These are phyloP conservation scores for Torrubiellomyces zombiae DNA, from an alignment of 2,329 filamentous ascomycete species.

Conservation along the genomic window DNA sequence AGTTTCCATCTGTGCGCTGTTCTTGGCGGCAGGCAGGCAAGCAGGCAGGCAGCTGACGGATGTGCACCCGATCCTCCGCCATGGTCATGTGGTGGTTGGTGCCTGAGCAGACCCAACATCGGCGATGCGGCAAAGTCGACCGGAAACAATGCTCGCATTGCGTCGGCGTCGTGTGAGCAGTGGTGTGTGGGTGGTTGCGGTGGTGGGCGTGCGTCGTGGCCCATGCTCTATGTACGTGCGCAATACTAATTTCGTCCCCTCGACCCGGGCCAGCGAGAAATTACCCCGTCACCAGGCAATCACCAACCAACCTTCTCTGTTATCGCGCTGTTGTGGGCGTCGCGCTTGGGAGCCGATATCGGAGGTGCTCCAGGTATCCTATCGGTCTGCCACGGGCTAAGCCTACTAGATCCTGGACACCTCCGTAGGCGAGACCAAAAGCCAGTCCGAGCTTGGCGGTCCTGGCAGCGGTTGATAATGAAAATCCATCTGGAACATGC, in stretches of 20 bases:
- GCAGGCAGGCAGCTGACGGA: too few relatives aligned
- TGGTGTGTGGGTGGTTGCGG: too few relatives aligned
- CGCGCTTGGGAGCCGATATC: constrained; percentile 31
- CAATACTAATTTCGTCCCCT: too few relatives aligned
- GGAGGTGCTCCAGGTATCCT: constrained; percentile 55
- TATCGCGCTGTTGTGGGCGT: constrained; percentile 7
- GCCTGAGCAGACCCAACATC: constrained; percentile 1
- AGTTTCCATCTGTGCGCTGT: too few relatives aligned
- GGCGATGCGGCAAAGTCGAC: neutral
- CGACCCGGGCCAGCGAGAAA: too few relatives aligned
- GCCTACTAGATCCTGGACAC: constrained; percentile 61
- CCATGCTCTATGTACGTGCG: too few relatives aligned
- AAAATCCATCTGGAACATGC: constrained; percentile 50
- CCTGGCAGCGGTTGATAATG: constrained; percentile 56
- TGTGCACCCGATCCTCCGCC: too few relatives aligned
- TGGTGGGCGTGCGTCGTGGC: too few relatives aligned
- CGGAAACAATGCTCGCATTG: constrained; percentile 2
- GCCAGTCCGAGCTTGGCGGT: constrained; percentile 68
- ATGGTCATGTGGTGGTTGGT: neutral
- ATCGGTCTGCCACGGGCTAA: constrained; percentile 54
- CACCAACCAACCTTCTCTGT: constrained; percentile 4
- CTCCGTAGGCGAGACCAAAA: constrained; percentile 64
- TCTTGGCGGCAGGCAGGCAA: too few relatives aligned
- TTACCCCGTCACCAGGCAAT: too few relatives aligned
- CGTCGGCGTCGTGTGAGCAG: constrained; percentile 3